phyloP scores from a whole-genome alignment of 805 yeast species.

The Pichia ethanolica region DNA sequence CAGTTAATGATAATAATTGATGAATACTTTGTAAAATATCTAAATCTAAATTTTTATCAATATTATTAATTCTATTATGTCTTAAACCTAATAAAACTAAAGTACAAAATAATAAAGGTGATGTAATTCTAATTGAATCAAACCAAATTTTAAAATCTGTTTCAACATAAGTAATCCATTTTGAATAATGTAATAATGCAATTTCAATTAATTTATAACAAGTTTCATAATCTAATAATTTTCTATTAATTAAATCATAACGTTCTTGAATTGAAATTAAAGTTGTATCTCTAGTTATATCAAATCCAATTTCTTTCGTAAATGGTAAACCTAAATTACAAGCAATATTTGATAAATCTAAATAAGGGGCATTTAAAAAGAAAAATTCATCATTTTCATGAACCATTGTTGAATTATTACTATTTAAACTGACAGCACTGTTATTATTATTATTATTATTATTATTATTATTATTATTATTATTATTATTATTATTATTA shows the following conservation, averaged over 20 bases:
- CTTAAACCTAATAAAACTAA: conserved; percentile 55
- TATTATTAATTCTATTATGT: conserved; percentile 23
- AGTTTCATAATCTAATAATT: conserved; percentile 39
- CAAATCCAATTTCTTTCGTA: conserved; percentile 20
- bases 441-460: not conserved
- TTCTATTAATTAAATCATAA: conserved; percentile 25
- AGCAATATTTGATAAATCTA: conserved; percentile 18
- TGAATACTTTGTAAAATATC: conserved; percentile 39
- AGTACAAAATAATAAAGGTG: conserved; percentile 54
- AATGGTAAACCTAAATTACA: conserved; percentile 19
- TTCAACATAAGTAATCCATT: conserved; percentile 42
- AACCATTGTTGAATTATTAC: not conserved
- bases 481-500: not conserved
- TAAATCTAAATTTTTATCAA: conserved; percentile 17
- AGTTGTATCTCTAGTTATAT: conserved; percentile 7
- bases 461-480: not conserved
- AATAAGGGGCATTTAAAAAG: conserved; percentile 9
- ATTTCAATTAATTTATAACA: conserved; percentile 40
- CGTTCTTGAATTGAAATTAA: conserved; percentile 7
- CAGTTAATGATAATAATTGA: conserved; percentile 37
- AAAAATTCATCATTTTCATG: conserved; percentile 12
- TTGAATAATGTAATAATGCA: conserved; percentile 52
- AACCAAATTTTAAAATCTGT: conserved; percentile 8
- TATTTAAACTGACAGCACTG: not conserved
- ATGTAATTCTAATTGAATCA: conserved; percentile 32